Evolutionary conservation across 1,139 yeast genomes (phyloP), one percentile per base, ranked within the genome.

Genomic region (Nadsonia starkeyi-henricii): DNA sequence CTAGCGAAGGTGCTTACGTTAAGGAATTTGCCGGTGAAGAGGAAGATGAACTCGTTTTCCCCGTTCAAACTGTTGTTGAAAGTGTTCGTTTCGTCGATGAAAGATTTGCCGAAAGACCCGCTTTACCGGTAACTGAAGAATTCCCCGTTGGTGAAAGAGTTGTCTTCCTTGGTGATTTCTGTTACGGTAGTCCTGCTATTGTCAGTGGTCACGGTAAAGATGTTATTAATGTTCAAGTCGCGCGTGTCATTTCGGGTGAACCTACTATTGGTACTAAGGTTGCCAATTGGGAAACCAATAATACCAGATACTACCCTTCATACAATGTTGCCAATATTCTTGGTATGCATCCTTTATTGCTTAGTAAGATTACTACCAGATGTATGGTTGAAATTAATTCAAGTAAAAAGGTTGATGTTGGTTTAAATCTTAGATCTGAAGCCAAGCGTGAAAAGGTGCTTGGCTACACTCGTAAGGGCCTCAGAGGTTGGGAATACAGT

Each of bases 351-450:
- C 79, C 86, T 1, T 68, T 82, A 48, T 75, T 85, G 53, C 71
- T 91, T 53, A 80, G 95, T 9, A 82, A 77, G 60, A 73, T 91
- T 46, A 84, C 96, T 0, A 80, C 96, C 26, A 76, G 78, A 26
- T 84, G 70, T 57, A 67, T 82, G 69, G 71, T 89, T 52, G 74
- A 70, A 39, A 39, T 39, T n/a, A 78, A 75, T 54, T 71, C 70
- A 21, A 74, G 73, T 5, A 76, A 71, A 55, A 75, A 75, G 56
- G 62, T 73, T n/a, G 84, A 89, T 59, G 72, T 91, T 59, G 98
- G 98, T 30, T 71, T 91, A 55, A 86, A 84, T 53, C 71, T 91
- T 62, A 88, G 89, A 65, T 84, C 81, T 65, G 96, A 89, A 56
- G 78, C 77, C 36, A 78, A 78, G 56, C 77, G 86, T 58, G 76